Evolutionary conservation across 2,329 filamentous ascomycete species (phyloP), one percentile per base, ranked within the genome.

Genomic region (Alternaria arbusti): DNA sequence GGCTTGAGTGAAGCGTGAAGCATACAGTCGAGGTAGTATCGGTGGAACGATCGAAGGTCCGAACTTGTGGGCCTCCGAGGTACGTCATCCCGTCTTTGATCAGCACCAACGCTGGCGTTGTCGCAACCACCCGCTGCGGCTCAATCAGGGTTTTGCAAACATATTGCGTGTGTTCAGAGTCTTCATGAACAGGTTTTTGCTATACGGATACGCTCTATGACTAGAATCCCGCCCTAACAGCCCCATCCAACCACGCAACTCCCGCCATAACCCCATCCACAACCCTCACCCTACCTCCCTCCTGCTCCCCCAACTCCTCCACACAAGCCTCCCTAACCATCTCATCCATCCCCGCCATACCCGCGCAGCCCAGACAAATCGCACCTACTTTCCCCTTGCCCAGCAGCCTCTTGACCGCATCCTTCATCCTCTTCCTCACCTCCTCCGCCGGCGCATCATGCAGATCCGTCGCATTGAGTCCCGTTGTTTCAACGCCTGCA

Each of bases 361-460:
- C 94, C 3, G 92, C 94, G 78, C 94, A 97, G 0, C 94, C 94
- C 83, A 97, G 86, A 73, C 93, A 91, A 8, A 97, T 87, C 23
- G 89, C 91, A 5, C 84, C 83, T 0, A 94, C 86, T 4, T 84
- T 82, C 0, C 85, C 81, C 12, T 83, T 83, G 8, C 75, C 77
- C 26, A 97, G 80, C 25, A 97, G 81, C 54, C 85, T 83, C 76
- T 85, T 87, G 0, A 92, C 91, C 0, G 94, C 93, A 15, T 88
- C 85, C 68, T 85, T 89, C 75, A 97, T 88, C 72, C 88, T 89
- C 63, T 78, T 77, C 40, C 84, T 83, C 40, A 97, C 88, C 64
- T 91, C 84, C 9, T 88, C 87, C 0, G 86, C 85, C 0, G 89
- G 84, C 1, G 87, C 86, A 69, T 86, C 87, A 73, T 97, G 94